Evolutionary conservation across 805 yeast species (phyloP), one percentile per base, ranked within the genome.

Genomic region (Lipomyces spencermartinsiae): DNA sequence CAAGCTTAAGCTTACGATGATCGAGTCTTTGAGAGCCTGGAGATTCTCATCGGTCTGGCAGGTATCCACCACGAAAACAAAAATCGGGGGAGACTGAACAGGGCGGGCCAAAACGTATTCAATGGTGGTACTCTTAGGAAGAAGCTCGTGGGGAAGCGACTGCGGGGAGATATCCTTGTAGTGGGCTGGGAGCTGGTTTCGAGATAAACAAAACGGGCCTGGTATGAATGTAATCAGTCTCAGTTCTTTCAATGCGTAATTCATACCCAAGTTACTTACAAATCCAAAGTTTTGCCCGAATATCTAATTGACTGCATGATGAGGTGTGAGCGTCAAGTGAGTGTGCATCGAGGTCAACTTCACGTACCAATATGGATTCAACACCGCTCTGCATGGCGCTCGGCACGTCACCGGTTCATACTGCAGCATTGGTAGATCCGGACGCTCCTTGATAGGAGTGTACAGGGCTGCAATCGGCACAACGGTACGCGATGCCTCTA

Each of bases 401-500:
- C 93, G 85, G 81, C 98, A 93, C 56, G 86, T 80, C 62, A 88
- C 87, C 12, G 98, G 98, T 78, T 93, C 97, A 79, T 93, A 92
- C 74, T 86, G 86, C 65, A 94, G 92, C 63, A 91, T 80, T 19
- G 92, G 89, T 70, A 92, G 82, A 71, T 89, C 93, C 68, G 89
- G 90, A 73, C 91, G 86, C 66, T 86, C 87, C 75, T 92, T 87
- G 74, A 95, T 84, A 8, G 99, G 99, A n/a, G 98, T 93, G 83
- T 93, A 95, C 70, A 95, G 81, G 65, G 97, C 89, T 55, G 98
- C 97, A 49, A 95, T 89, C 12, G 99, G 99, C 39, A 95, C 93
- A 22, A 94, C 96, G 76, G 93, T 90, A 73, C 95, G 90, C 74
- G 89, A 89, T 22, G 97, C 95, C 79, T 95, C 98, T 55, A 87